Evolutionary conservation across 805 yeast genomes (phyloP).

Genomic region (Starmerella apis): DNA sequence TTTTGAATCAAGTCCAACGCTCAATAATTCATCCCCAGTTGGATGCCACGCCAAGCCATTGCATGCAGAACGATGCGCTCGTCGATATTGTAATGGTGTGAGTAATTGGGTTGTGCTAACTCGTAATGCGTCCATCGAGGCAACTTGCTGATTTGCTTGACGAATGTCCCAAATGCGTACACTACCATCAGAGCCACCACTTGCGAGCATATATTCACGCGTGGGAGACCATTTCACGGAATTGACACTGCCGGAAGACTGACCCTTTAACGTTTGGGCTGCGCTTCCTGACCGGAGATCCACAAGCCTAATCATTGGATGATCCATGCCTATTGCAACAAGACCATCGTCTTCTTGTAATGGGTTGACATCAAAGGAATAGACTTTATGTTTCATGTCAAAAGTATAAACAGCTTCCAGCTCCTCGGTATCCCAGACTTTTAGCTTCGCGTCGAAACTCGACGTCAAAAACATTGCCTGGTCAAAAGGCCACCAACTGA

Average conservation of each 20-base stretch:
- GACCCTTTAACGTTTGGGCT: slow-evolving; percentile 61
- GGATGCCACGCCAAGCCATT: slow-evolving; percentile 72
- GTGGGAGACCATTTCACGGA: slow-evolving; percentile 68
- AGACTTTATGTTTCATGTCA: slow-evolving; percentile 50
- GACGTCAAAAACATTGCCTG: slow-evolving; percentile 75
- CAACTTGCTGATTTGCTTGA: slow-evolving; percentile 51
- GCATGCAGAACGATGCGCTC: slow-evolving; percentile 69
- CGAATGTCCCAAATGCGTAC: slow-evolving; percentile 81
- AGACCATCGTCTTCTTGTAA: slow-evolving; percentile 38
- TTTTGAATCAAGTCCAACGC: slow-evolving; percentile 73
- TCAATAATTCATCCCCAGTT: slow-evolving; percentile 49
- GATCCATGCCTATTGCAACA: slow-evolving; percentile 63
- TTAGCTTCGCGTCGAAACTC: slow-evolving; percentile 67
- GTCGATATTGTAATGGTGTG: slow-evolving; percentile 31
- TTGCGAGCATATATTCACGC: slow-evolving; percentile 49
- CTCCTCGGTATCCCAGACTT: slow-evolving; percentile 68
- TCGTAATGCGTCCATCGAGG: slow-evolving; percentile 49
- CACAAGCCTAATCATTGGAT: slow-evolving; percentile 54
- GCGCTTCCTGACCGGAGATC: slow-evolving; percentile 66
- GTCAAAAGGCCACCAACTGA: slow-evolving; percentile 85
- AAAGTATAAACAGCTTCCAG: slow-evolving; percentile 59
- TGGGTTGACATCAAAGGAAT: slow-evolving; percentile 53
- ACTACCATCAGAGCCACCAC: slow-evolving; percentile 76
- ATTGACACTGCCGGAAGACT: slow-evolving; percentile 42
- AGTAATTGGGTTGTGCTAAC: slow-evolving; percentile 31